Percentiles rank a stretch among this genome's conserved stretches.
phyloP scores from a whole-genome alignment of 148 eudicot species.

The Polygonum maritimum region DNA sequence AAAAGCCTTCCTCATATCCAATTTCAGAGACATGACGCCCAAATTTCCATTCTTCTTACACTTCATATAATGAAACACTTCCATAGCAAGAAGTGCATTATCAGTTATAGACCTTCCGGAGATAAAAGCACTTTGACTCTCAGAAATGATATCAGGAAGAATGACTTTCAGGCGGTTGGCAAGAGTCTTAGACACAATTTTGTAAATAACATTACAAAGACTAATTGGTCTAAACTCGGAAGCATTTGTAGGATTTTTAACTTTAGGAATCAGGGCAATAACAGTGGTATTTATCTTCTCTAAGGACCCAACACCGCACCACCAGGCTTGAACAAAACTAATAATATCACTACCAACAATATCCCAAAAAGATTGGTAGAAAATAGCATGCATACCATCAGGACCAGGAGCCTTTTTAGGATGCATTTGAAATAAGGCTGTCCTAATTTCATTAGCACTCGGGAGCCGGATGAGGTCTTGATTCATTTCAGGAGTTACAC shows the following conservation, averaged over 20 bases:
- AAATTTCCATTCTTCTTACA: not conserved
- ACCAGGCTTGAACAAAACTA: not conserved
- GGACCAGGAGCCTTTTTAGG: not conserved
- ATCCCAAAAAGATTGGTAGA: not conserved
- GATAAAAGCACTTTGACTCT: not conserved
- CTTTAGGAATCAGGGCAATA: not conserved
- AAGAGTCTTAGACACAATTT: not conserved
- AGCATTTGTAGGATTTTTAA: not conserved
- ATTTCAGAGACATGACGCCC: not conserved
- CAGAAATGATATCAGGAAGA: not conserved
- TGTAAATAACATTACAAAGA: not conserved
- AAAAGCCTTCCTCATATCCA: not conserved
- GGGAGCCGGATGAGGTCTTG: not conserved
- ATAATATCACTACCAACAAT: not conserved
- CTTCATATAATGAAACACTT: not conserved
- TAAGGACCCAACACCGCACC: not conserved
- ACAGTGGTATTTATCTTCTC: not conserved
- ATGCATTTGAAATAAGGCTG: not conserved
- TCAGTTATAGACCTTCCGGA: not conserved
- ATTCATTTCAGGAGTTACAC: not conserved
- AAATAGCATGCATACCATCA: not conserved
- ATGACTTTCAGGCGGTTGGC: not conserved
- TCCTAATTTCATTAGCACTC: not conserved
- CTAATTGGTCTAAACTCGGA: not conserved
- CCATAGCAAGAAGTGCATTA: not conserved